A percentile compares a stretch with the other conserved stretches of the same genome.
Evolutionary conservation across 2,329 filamentous ascomycete genomes (phyloP).

Genomic region (Botrytis aclada): DNA sequence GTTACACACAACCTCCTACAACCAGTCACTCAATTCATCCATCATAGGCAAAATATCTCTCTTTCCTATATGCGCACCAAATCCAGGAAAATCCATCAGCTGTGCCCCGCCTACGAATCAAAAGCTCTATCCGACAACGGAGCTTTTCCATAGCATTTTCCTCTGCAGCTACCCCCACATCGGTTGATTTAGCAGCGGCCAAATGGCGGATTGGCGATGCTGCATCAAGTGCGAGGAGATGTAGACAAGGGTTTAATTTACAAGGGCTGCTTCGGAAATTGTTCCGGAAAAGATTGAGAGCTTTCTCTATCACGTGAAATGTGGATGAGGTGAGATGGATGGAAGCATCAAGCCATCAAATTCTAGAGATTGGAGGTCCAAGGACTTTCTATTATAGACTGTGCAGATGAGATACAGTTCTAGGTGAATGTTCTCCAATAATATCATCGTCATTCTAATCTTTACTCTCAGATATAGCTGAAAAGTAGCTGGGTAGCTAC

Average conservation of each 20-base stretch:
- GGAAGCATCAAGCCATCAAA: not conserved
- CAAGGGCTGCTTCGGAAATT: not conserved
- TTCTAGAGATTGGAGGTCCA: not conserved
- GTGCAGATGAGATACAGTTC: not conserved
- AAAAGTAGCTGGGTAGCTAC: not conserved
- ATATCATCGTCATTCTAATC: not conserved
- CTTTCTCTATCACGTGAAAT: not conserved
- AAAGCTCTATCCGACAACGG: slow-evolving; percentile 11
- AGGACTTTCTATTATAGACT: not conserved
- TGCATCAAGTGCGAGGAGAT: not conserved
- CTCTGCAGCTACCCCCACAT: not conserved
- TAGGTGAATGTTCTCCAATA: not conserved
- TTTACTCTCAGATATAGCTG: not conserved
- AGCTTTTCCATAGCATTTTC: not conserved
- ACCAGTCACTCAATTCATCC: not conserved
- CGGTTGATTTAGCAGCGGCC: slow-evolving; percentile 2
- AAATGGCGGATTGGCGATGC: not conserved
- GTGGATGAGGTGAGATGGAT: not conserved
- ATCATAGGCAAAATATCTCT: not conserved
- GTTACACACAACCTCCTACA: not conserved
- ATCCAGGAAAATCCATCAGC: not conserved
- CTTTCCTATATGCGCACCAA: not conserved
- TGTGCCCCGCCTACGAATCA: not conserved
- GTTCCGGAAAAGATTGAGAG: not conserved
- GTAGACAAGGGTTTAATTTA: not conserved